Conservation (phyloP, 1,284 basidiomycete species). For the Takashimella tepidaria region DNA sequence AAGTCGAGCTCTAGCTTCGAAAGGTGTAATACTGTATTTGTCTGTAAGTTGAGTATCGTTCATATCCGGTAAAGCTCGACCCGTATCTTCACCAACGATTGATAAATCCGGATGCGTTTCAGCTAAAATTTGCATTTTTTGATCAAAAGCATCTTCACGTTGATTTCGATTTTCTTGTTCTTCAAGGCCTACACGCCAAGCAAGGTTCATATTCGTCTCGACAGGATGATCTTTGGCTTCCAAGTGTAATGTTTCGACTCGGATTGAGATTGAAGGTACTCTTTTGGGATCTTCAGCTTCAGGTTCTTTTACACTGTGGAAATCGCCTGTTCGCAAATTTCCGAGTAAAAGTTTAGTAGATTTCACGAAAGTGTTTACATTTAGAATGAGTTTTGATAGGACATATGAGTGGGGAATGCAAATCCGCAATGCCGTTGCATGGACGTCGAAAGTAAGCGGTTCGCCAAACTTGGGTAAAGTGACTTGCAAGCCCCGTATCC, state of each 20-base stretch:
- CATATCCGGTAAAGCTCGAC: not conserved
- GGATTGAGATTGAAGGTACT: conserved; percentile 63
- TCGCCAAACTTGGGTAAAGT: conserved; percentile 31
- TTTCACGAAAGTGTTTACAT: conserved; percentile 62
- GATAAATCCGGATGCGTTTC: conserved; percentile 6
- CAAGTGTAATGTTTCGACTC: conserved; percentile 59
- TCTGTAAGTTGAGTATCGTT: conserved; percentile 20
- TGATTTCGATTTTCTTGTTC: conserved; percentile 71
- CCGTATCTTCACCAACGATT: not conserved
- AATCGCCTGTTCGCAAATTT: conserved; percentile 25
- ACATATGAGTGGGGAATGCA: conserved; percentile 75
- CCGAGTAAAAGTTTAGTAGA: conserved; percentile 59
- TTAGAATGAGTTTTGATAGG: conserved; percentile 66
- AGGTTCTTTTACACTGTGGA: conserved; percentile 51
- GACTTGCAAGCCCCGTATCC: conserved; percentile 59
- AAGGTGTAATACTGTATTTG: conserved; percentile 56
- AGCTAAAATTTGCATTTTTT: conserved; percentile 60
- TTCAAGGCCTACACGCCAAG: conserved; percentile 69
- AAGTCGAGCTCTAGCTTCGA: conserved; percentile 70
- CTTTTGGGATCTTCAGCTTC: conserved; percentile 64
- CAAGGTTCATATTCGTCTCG: conserved; percentile 72
- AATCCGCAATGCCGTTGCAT: conserved; percentile 62
- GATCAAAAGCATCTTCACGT: conserved; percentile 73
- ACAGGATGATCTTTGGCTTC: conserved; percentile 88
- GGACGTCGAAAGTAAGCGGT: conserved; percentile 18